Percentiles rank a stretch among this genome's conserved stretches.
These are phyloP conservation scores for Cercospora sp. DNA, from an alignment of 2,329 filamentous ascomycete species.

Conservation along the genomic window DNA sequence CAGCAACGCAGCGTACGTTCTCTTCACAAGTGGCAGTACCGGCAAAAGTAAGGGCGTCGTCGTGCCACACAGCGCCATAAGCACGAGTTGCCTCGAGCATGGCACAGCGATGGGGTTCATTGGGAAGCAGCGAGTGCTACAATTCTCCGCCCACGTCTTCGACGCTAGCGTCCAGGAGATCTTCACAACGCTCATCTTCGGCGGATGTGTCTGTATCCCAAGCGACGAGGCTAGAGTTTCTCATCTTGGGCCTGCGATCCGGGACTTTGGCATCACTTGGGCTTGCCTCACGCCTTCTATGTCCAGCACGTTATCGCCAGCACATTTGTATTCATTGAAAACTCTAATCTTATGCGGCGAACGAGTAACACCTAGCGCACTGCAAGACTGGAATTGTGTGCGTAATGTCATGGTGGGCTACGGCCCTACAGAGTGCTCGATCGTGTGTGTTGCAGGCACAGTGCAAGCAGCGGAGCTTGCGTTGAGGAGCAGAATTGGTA, in stretches of 20 bases:
- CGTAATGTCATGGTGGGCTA: neutral
- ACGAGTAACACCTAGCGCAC: neutral
- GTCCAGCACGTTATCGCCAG: neutral
- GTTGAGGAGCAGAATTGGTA: neutral
- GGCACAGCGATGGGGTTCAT: neutral
- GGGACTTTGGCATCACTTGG: neutral
- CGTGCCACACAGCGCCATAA: neutral
- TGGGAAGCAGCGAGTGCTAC: neutral
- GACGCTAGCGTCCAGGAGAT: constrained; percentile 41
- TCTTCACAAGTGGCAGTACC: neutral
- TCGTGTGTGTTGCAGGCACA: neutral
- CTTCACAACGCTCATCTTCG: constrained; percentile 31
- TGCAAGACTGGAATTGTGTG: neutral
- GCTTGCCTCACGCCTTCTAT: neutral
- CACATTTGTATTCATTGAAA: neutral
- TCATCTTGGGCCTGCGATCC: neutral
- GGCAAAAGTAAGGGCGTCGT: neutral
- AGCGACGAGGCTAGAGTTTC: neutral
- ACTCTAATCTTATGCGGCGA: neutral
- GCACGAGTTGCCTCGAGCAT: neutral
- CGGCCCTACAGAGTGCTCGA: neutral
- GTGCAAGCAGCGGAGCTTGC: neutral
- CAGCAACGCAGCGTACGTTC: neutral
- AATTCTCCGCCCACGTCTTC: constrained; percentile 7
- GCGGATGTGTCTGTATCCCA: constrained; percentile 1